Evolutionary conservation across 768 basidiomycete genomes (phyloP), one percentile per base, ranked within the genome.

Genomic region (Lactifluus piperatus): DNA sequence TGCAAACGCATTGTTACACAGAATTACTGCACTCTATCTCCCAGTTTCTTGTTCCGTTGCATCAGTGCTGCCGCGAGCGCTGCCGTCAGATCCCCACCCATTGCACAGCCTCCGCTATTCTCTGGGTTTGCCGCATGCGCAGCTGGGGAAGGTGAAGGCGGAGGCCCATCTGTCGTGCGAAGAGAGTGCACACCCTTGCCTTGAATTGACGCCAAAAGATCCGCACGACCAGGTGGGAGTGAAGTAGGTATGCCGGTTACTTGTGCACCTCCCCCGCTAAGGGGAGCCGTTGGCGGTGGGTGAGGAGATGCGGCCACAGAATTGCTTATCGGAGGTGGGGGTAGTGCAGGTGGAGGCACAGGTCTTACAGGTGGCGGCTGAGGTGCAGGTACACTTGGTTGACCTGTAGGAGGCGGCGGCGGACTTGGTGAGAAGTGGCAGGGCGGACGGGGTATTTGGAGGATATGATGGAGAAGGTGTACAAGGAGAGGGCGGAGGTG

Each of bases 21-120:
- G n/a, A n/a, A n/a, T n/a, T n/a, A n/a, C n/a, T n/a, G n/a, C n/a
- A n/a, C n/a, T n/a, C 87, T 89, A 65, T 93, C 91, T 2, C 88
- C 92, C 65, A 95, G 74, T 67, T 89, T 86, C 74, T 88, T 91
- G 69, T 90, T 95, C 65, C 94, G 75, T 69, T 86, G 82, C 65
- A 85, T 73, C 62, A 97, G 71, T 1, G 93, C 93, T 50, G 83
- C 87, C 5, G 92, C 94, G 47, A 97, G 74, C 8, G 91, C 90
- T 4, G 82, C 78, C 0, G 93, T 92, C 60, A 95, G 70, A 72
- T 94, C 86, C 0, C 80, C 86, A 11, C 86, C 90, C 13, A 76
- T 83, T 14, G 67, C 72, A 1, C 74, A 69, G 13, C 73, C 68
- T 24, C 74, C 68, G 29, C 71, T 70, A 2, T 73, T 61, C 37